Conservation (phyloP, 306 rosid genomes). For the Lagenaria siceraria region DNA sequence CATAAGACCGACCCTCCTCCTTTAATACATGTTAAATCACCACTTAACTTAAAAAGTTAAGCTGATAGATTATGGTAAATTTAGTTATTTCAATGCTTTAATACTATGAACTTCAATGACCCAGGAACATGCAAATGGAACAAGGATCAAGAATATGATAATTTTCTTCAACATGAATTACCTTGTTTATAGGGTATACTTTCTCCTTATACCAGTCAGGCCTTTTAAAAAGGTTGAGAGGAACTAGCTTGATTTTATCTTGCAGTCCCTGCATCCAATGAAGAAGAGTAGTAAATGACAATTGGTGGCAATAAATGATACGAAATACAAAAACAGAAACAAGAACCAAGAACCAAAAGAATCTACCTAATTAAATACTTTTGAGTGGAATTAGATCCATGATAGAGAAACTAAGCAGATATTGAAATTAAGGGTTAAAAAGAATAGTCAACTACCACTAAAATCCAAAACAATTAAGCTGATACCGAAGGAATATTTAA, state of each 20-base stretch:
- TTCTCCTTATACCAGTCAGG: slow-evolving; percentile 85
- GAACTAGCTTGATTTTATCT: slow-evolving; percentile 56
- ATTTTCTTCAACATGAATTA: neutral
- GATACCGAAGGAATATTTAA: neutral
- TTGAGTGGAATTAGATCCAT: neutral
- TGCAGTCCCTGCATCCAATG: slow-evolving; percentile 45
- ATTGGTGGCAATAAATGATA: neutral
- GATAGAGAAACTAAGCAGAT: neutral
- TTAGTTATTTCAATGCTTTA: too few relatives aligned
- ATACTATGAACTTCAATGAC: neutral
- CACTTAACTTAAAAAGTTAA: too few relatives aligned
- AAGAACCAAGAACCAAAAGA: neutral
- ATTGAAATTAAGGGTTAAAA: neutral
- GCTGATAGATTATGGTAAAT: too few relatives aligned
- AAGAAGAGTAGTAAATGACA: neutral
- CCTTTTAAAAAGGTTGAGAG: slow-evolving; percentile 46
- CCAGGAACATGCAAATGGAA: neutral
- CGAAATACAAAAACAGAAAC: neutral
- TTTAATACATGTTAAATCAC: too few relatives aligned
- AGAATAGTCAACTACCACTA: neutral
- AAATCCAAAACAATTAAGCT: neutral
- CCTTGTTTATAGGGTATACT: slow-evolving; percentile 55
- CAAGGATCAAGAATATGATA: neutral
- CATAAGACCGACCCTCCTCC: too few relatives aligned
- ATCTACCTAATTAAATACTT: neutral